Base-by-base conservation (phyloP, 2,329 filamentous ascomycete genomes). In the Pseudogymnoascus sp. region DNA sequence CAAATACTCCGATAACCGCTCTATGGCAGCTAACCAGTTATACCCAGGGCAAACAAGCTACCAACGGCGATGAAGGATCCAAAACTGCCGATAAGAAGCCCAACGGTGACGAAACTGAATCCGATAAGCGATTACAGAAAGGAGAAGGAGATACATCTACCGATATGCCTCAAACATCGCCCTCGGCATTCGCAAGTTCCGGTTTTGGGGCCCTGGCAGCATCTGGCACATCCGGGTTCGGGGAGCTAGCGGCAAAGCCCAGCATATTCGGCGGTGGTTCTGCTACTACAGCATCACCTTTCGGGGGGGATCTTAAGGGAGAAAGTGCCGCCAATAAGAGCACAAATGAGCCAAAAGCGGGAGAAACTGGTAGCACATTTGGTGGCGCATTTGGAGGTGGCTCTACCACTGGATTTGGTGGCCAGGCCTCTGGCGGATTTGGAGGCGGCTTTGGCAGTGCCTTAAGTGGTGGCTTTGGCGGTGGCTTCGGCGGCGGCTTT, bases 181-280 rank as follows among this genome's bases (percentile, higher is more conserved):
- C 79, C 11, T 82, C 83, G 8, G 84, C 86, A 5, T 92, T 92
- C 72, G 84, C 84, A 22, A 80, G 79, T 58, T 92, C 89, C 2
- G 84, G 82, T 16, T 86, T 92, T 70, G 83, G 86, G 60, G 84
- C 86, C 60, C 82, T 91, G 62, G 81, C 87, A 6, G 77, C 82
- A 23, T 81, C 83, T 4, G 77, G 78, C 38, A 76, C 82, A 25
- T 91, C 88, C 3, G 85, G 85, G 0, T 90, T 90, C 70, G 84
- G 84, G 39, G 72, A 78, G 49, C 82, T 81, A 41, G 72, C 73
- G 71, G 76, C 75, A 5, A 77, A 79, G 66, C 76, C 77, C 35
- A 81, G 78, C 65, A 70, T 78, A 8, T 86, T 87, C 69, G 80
- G 79, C 52, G 75, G 77, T 14, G 72, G 78, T 12, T 68, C 79